Percentiles rank a stretch among this genome's conserved stretches.
These are phyloP conservation scores for Erysimum pusillum DNA, from an alignment of 441 rosid species.

Conservation along the genomic window DNA sequence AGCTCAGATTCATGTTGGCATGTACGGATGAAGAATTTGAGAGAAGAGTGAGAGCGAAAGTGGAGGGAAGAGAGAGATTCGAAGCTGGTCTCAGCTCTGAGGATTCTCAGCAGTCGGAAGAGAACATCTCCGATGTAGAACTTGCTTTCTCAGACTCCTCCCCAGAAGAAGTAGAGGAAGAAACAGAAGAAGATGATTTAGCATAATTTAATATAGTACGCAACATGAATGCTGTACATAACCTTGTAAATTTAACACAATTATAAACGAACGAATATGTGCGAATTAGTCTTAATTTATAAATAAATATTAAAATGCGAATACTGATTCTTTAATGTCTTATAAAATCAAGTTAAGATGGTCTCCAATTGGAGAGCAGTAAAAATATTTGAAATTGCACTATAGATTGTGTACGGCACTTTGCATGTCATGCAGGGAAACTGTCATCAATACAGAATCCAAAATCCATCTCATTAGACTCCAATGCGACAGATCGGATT, in stretches of 20 bases:
- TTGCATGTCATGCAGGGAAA: not conserved
- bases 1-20: constrained; percentile 80
- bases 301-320: not conserved
- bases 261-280: not conserved
- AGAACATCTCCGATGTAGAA: constrained; percentile 7
- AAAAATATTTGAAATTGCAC: constrained; percentile 13
- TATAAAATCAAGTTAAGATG: not conserved
- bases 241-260: constrained; percentile 13
- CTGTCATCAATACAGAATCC: no score
- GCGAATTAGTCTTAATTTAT: not conserved
- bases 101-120: constrained; percentile 28
- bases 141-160: constrained; percentile 4
- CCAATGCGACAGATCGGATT: no score
- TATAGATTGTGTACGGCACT: constrained; percentile 7
- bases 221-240: constrained; percentile 23
- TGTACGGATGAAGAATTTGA: constrained; percentile 72
- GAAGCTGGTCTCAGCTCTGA: constrained; percentile 57
- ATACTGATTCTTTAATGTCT: not conserved
- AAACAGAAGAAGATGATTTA: constrained; percentile 14
- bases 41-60: constrained; percentile 63
- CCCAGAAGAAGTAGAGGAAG: not conserved
- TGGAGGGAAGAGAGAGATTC: constrained; percentile 68
- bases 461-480: no score
- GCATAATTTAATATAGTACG: not conserved
- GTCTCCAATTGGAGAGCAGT: not conserved